phyloP scores from a whole-genome alignment of 345 rosid genomes.

The Erodium maritimum region DNA sequence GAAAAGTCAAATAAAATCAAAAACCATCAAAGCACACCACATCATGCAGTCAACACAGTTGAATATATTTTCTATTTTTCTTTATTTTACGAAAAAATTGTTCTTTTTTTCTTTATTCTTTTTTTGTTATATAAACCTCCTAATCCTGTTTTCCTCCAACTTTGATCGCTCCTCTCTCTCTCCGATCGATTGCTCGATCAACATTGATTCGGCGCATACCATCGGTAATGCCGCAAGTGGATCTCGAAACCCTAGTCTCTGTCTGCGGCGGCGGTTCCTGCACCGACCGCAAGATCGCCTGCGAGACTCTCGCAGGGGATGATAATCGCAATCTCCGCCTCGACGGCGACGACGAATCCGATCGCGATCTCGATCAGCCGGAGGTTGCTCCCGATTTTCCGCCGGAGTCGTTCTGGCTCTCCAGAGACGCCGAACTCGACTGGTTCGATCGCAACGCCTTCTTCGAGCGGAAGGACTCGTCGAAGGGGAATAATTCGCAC shows the following conservation, averaged over 20 bases:
- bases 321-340: neutral
- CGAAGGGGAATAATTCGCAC: slow-evolving; percentile 29
- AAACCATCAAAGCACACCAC: too few species aligned
- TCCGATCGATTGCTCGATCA: too few species aligned
- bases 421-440: slow-evolving; percentile 68
- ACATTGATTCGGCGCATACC: neutral
- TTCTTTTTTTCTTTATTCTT: too few species aligned
- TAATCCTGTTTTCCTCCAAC: neutral
- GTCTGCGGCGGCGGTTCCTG: slow-evolving; percentile 58
- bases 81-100: too few species aligned
- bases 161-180: neutral
- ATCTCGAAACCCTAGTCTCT: slow-evolving; percentile 61
- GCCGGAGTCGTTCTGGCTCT: slow-evolving; percentile 77
- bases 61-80: too few species aligned
- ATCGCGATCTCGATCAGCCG: slow-evolving; percentile 4
- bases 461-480: slow-evolving; percentile 73
- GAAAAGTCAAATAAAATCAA: too few species aligned
- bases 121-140: neutral
- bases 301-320: slow-evolving; percentile 47
- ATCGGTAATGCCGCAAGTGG: slow-evolving; percentile 42
- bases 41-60: too few species aligned
- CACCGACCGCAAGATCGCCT: slow-evolving; percentile 48
- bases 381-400: slow-evolving; percentile 49
- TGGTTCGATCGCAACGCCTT: slow-evolving; percentile 89
- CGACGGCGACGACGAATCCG: neutral